These are phyloP conservation scores for Fusarium sp. DNA, from an alignment of 2,329 filamentous ascomycete genomes.

Conservation along the genomic window DNA sequence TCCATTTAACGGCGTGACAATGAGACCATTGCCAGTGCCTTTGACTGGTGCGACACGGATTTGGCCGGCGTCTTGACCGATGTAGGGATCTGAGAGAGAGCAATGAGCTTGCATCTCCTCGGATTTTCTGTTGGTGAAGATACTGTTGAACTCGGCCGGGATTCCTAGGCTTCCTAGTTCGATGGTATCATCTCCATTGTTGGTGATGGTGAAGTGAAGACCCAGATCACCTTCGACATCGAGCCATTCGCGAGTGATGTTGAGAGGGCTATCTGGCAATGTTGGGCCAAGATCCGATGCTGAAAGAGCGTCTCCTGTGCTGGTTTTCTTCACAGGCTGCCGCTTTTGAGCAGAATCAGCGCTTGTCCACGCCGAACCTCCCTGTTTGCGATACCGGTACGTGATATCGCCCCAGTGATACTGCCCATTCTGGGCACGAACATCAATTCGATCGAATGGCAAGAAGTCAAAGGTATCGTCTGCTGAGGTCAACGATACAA, in stretches of 20 bases:
- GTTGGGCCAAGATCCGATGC: constrained; percentile 57
- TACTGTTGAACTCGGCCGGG: constrained; percentile 71
- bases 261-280: constrained; percentile 54
- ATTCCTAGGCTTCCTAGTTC: constrained; percentile 69
- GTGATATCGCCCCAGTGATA: constrained; percentile 71
- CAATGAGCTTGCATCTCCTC: constrained; percentile 62
- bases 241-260: constrained; percentile 65
- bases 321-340: constrained; percentile 40
- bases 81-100: constrained; percentile 68
- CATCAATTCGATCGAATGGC: constrained; percentile 62
- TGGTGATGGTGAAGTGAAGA: constrained; percentile 63
- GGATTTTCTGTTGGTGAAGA: constrained; percentile 64
- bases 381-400: constrained; percentile 62
- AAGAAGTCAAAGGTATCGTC: constrained; percentile 64
- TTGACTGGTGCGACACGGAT: constrained; percentile 64
- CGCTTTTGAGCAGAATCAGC: constrained; percentile 60
- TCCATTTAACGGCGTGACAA: constrained; percentile 64
- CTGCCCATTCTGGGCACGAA: constrained; percentile 62
- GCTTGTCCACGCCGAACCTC: constrained; percentile 56
- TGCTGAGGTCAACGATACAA: constrained; percentile 59
- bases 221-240: constrained; percentile 61
- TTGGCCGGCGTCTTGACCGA: constrained; percentile 69
- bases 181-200: constrained; percentile 53
- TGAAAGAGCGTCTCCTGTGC: constrained; percentile 48
- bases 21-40: constrained; percentile 64